Percentiles rank a stretch among this genome's conserved stretches.
Conservation (phyloP, 176 grass and related monocot genomes). For the Oropetium thomaeum region DNA sequence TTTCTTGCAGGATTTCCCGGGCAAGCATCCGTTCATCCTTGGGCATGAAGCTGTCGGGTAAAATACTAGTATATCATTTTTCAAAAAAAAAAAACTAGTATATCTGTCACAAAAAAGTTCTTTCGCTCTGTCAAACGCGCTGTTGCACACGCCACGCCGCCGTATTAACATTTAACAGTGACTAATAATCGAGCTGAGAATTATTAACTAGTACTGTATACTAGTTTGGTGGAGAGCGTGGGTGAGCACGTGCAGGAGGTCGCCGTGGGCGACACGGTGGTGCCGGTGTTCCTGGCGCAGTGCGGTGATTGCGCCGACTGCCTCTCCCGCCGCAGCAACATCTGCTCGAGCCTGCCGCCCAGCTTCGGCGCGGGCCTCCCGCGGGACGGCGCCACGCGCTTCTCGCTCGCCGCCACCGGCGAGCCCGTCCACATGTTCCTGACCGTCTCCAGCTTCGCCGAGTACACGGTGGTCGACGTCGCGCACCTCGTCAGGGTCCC, state of each 20-base stretch:
- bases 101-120: background rate
- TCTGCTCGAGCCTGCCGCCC: slow-evolving; percentile 16
- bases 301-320: slow-evolving; percentile 58
- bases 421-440: slow-evolving; percentile 50
- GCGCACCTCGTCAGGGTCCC: slow-evolving; percentile 39
- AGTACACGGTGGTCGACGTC: slow-evolving; percentile 67
- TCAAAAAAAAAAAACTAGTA: too few species aligned
- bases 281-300: slow-evolving; percentile 59
- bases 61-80: too few species aligned
- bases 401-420: slow-evolving; percentile 44
- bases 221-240: slow-evolving; percentile 67
- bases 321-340: slow-evolving; percentile 49
- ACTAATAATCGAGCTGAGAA: too few species aligned
- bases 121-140: background rate
- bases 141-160: too few species aligned
- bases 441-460: slow-evolving; percentile 58
- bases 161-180: too few species aligned
- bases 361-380: slow-evolving; percentile 18
- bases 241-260: slow-evolving; percentile 53
- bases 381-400: slow-evolving; percentile 50
- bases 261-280: slow-evolving; percentile 47
- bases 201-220: too few species aligned
- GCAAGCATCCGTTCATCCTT: slow-evolving; percentile 26
- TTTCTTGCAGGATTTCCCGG: background rate
- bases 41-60: slow-evolving; percentile 86